These are phyloP conservation scores for Neurospora africana DNA, from an alignment of 495 filamentous ascomycete species.

Conservation along the genomic window DNA sequence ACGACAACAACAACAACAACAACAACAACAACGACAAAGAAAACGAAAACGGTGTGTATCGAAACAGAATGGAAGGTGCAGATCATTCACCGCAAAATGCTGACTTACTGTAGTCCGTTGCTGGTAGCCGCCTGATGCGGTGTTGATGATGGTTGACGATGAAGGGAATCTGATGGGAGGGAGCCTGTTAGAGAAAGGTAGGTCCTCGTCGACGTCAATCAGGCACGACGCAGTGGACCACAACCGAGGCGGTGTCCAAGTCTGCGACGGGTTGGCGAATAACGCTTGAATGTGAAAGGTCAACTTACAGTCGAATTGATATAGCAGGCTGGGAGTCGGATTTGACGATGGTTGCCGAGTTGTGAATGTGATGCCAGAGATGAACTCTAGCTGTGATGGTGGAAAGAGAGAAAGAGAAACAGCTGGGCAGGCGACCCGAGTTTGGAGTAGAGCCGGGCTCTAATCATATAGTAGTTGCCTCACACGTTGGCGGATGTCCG, in stretches of 20 bases:
- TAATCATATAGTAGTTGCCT: not conserved
- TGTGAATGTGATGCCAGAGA: not conserved
- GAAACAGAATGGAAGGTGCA: not conserved
- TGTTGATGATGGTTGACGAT: not conserved
- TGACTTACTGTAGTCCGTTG: not conserved
- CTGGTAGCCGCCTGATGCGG: not conserved
- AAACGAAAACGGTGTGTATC: not conserved
- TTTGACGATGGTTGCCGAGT: not conserved
- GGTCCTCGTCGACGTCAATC: not conserved
- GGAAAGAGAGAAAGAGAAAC: not conserved
- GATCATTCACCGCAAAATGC: not conserved
- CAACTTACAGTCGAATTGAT: not conserved
- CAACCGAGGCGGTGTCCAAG: not conserved
- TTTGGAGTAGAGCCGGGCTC: not conserved
- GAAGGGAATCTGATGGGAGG: not conserved
- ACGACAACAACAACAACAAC: not conserved
- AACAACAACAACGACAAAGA: not conserved
- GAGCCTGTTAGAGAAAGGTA: not conserved
- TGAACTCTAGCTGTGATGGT: not conserved
- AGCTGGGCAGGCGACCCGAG: not conserved
- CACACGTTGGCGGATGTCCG: not conserved
- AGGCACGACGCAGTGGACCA: not conserved
- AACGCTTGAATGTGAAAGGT: not conserved
- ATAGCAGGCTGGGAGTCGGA: not conserved
- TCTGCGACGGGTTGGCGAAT: not conserved